These are phyloP conservation scores for Phytophthora citrophthora DNA, from an alignment of 352 stramenopile species.

Conservation along the genomic window DNA sequence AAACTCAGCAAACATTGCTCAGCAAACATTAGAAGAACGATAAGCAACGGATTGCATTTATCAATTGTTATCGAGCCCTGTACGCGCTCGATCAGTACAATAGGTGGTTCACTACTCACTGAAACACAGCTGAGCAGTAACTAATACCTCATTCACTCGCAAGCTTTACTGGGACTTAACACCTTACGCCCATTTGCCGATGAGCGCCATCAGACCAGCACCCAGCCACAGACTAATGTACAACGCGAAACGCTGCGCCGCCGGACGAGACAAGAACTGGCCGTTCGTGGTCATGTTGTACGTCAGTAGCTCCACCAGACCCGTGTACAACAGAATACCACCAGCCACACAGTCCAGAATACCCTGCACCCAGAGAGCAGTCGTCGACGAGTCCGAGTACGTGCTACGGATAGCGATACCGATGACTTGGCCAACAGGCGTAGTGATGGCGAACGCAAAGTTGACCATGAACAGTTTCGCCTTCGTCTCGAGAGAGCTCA, in stretches of 20 bases:
- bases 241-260: constrained; percentile 43
- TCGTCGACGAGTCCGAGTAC: constrained; percentile 55
- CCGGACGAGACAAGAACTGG: constrained; percentile 50
- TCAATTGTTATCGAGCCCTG: neutral
- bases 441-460: constrained; percentile 63
- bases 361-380: constrained; percentile 65
- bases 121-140: neutral
- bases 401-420: constrained; percentile 60
- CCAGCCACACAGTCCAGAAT: constrained; percentile 70
- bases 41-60: neutral
- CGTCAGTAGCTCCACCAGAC: constrained; percentile 68
- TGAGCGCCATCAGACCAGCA: constrained; percentile 63
- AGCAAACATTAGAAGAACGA: neutral
- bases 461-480: constrained; percentile 53
- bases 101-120: neutral
- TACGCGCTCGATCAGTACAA: neutral
- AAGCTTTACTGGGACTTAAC: constrained; percentile 6
- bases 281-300: constrained; percentile 77
- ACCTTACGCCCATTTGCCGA: constrained; percentile 71
- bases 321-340: constrained; percentile 76
- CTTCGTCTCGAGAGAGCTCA: constrained; percentile 45
- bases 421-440: constrained; percentile 56
- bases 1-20: no score
- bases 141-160: constrained; percentile 24
- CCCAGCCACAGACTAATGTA: constrained; percentile 63